phyloP scores from a whole-genome alignment of 2,329 filamentous ascomycete species.

The Monosporascus cannonballus region DNA sequence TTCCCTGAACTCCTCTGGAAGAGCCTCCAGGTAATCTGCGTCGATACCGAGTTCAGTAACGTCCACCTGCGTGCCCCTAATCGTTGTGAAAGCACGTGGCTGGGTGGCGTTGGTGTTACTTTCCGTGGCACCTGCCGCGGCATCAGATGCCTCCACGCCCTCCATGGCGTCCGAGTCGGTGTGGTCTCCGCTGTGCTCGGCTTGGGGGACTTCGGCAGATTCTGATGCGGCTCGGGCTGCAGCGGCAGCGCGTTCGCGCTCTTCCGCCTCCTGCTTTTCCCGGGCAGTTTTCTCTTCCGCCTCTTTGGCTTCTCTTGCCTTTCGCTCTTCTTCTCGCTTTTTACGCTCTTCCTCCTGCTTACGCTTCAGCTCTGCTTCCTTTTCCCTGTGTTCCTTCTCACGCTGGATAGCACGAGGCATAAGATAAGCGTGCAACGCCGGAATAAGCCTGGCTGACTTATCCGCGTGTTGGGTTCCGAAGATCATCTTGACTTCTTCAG shows the following conservation, averaged over 20 bases:
- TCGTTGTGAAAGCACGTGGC: conserved; percentile 70
- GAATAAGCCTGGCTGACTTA: conserved; percentile 61
- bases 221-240: conserved; percentile 49
- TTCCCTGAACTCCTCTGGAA: conserved; percentile 94
- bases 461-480: conserved; percentile 67
- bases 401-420: conserved; percentile 80
- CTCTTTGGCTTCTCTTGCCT: conserved; percentile 64
- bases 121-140: conserved; percentile 25
- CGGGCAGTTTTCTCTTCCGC: conserved; percentile 60
- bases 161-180: conserved; percentile 26
- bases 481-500: conserved; percentile 82
- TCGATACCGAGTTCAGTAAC: conserved; percentile 95
- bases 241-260: conserved; percentile 58
- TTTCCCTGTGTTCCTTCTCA: conserved; percentile 64
- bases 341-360: conserved; percentile 55
- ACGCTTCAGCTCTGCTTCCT: conserved; percentile 46
- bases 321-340: conserved; percentile 57
- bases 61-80: conserved; percentile 82
- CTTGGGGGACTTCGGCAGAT: conserved; percentile 40
- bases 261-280: conserved; percentile 66
- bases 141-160: conserved; percentile 27
- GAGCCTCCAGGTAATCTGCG: conserved; percentile 85
- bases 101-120: conserved; percentile 40
- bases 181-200: conserved; percentile 27
- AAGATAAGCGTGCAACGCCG: conserved; percentile 64